These are phyloP conservation scores for Pseudogymnoascus sp. DNA, from an alignment of 2,329 filamentous ascomycete genomes.

Conservation along the genomic window DNA sequence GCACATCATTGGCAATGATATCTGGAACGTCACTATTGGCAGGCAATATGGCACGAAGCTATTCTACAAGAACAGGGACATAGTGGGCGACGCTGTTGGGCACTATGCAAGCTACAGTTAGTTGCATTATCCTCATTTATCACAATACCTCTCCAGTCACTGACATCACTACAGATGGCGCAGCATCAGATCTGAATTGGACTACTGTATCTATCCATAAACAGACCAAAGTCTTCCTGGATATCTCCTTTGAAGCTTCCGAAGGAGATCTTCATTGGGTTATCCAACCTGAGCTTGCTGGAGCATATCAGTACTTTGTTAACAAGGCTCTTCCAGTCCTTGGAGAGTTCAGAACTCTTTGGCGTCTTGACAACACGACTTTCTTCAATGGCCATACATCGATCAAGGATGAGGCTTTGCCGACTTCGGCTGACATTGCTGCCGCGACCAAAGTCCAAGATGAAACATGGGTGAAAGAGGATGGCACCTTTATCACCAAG, in stretches of 20 bases:
- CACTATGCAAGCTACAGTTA: constrained; percentile 1
- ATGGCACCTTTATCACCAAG: constrained; percentile 37
- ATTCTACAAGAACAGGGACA: constrained; percentile 14
- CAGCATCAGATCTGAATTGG: constrained; percentile 38
- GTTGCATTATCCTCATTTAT: constrained; percentile 8
- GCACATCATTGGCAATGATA: constrained; percentile 16
- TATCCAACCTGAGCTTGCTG: constrained; percentile 38
- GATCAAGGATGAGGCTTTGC: constrained; percentile 37
- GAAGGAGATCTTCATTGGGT: constrained; percentile 46
- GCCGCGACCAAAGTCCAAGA: constrained; percentile 42
- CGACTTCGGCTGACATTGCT: constrained; percentile 35
- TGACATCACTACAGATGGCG: constrained; percentile 32
- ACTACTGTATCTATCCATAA: constrained; percentile 36
- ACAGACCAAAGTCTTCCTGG: constrained; percentile 35
- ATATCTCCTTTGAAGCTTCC: constrained; percentile 37
- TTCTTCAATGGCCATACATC: constrained; percentile 39
- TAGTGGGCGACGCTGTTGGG: constrained; percentile 12
- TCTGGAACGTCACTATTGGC: constrained; percentile 19
- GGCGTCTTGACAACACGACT: constrained; percentile 39
- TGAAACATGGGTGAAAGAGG: constrained; percentile 41
- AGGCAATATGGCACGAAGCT: constrained; percentile 15
- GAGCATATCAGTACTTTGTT: constrained; percentile 49
- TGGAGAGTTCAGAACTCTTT: constrained; percentile 42
- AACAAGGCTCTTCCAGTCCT: constrained; percentile 39
- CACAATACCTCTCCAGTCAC: background rate